A percentile compares a stretch with the other conserved stretches of the same genome.
These are phyloP conservation scores for Salvia sclarea DNA, from an alignment of 305 asterid genomes.

Conservation along the genomic window DNA sequence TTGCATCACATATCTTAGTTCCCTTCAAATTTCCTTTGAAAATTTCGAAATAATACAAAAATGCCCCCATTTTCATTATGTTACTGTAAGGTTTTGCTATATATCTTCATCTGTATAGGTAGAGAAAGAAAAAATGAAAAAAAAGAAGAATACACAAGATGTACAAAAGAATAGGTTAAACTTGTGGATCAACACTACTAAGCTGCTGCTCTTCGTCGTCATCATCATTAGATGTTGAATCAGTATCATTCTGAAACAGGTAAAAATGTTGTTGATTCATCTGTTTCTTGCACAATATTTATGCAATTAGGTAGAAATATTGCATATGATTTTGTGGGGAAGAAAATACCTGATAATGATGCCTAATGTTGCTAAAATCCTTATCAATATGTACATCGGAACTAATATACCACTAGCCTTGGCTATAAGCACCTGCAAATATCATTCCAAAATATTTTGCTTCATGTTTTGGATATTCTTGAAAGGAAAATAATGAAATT, in stretches of 20 bases:
- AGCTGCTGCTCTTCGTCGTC: conserved; percentile 21
- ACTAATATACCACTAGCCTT: conserved; percentile 70
- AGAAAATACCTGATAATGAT: conserved; percentile 49
- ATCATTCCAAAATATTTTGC: not conserved
- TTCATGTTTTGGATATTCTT: not conserved
- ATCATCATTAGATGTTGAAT: conserved; percentile 29
- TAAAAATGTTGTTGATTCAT: not conserved
- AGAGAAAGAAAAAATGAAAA: not conserved
- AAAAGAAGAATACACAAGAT: conserved; percentile 25
- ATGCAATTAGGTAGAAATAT: not conserved
- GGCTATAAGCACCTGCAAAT: conserved; percentile 58
- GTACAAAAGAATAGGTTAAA: conserved; percentile 24
- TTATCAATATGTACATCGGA: conserved; percentile 75
- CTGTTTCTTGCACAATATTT: not conserved
- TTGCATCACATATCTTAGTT: not conserved
- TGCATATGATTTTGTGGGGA: too few relatives aligned
- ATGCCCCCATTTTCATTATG: conserved; percentile 11
- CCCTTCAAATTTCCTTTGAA: not conserved
- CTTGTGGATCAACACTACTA: not conserved
- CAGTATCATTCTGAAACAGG: conserved; percentile 36
- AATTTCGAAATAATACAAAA: not conserved
- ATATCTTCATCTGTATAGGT: conserved; percentile 24
- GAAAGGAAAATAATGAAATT: too few relatives aligned
- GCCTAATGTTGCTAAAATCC: conserved; percentile 51
- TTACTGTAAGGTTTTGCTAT: conserved; percentile 17